These are phyloP conservation scores for Neovahlkampfia damariscottae DNA, from an alignment of 78 protist species.

Conservation along the genomic window DNA sequence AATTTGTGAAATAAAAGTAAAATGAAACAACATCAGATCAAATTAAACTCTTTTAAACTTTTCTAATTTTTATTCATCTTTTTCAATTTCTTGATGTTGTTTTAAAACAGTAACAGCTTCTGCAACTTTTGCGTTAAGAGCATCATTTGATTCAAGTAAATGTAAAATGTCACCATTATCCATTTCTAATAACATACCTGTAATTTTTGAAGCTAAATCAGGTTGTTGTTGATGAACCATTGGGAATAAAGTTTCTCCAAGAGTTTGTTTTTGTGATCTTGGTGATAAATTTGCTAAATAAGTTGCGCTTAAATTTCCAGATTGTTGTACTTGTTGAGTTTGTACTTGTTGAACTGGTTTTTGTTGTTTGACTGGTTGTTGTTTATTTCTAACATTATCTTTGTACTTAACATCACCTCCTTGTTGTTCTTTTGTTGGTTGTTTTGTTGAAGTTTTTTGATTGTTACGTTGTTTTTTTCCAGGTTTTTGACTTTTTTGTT, in stretches of 20 bases:
- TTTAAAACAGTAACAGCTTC: constrained; percentile 63
- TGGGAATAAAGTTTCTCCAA: constrained; percentile 80
- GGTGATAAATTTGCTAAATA: constrained; percentile 6
- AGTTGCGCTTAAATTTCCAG: neutral
- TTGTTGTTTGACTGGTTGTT: neutral
- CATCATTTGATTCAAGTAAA: constrained; percentile 44
- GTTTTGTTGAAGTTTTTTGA: neutral
- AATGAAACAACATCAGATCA: too few relatives aligned
- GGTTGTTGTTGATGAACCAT: constrained; percentile 34
- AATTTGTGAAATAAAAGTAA: too few relatives aligned
- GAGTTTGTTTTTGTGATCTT: constrained; percentile 32
- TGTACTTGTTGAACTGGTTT: neutral
- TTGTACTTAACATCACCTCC: neutral
- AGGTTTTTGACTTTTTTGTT: neutral
- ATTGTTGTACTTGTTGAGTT: neutral
- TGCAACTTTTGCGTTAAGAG: constrained; percentile 39
- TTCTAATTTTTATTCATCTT: too few relatives aligned
- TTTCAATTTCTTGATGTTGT: constrained; percentile 9
- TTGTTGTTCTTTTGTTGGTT: neutral
- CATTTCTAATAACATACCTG: constrained; percentile 86
- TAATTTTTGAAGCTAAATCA: constrained; percentile 70
- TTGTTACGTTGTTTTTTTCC: neutral
- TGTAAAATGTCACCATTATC: constrained; percentile 64
- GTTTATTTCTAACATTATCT: neutral
- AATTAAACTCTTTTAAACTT: too few relatives aligned